Conservation (phyloP, 2,329 filamentous ascomycete genomes). For the Geosmithia putterillii region DNA sequence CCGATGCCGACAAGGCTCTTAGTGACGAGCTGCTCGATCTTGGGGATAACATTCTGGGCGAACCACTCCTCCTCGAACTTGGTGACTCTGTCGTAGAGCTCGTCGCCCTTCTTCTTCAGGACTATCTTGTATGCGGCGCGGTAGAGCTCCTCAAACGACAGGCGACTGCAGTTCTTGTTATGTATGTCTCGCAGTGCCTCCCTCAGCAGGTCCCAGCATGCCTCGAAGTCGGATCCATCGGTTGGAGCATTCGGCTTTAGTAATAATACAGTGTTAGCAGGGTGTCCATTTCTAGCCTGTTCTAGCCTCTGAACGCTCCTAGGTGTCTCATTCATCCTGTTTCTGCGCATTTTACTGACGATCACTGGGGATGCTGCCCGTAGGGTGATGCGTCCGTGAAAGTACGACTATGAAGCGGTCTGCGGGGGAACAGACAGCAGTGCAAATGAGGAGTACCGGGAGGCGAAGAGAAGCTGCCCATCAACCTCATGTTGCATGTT, state of each 20-base stretch:
- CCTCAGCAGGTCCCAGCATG: conserved; percentile 66
- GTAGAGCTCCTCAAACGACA: conserved; percentile 95
- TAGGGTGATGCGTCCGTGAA: too few relatives aligned
- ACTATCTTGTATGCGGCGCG: conserved; percentile 91
- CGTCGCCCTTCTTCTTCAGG: conserved; percentile 70
- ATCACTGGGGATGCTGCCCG: too few relatives aligned
- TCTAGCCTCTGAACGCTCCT: not conserved
- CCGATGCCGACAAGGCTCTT: conserved; percentile 49
- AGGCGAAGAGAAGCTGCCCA: too few relatives aligned
- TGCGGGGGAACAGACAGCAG: too few relatives aligned
- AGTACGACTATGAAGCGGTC: too few relatives aligned
- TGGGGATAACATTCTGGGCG: conserved; percentile 55
- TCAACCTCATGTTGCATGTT: too few relatives aligned
- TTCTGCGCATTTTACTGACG: too few relatives aligned
- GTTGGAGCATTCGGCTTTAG: conserved; percentile 22
- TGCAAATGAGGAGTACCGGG: too few relatives aligned
- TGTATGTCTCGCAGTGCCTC: conserved; percentile 80
- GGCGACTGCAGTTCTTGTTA: conserved; percentile 73
- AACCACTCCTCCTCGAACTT: conserved; percentile 78
- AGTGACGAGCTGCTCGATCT: conserved; percentile 60
- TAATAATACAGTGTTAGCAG: conserved; percentile 5
- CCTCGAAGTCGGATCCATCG: conserved; percentile 69
- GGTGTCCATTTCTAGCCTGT: not conserved
- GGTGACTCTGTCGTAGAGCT: conserved; percentile 71
- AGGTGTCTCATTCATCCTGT: too few relatives aligned